Conservation (phyloP, 371 early-diverging fungal species). For the Mortierella sp. region DNA sequence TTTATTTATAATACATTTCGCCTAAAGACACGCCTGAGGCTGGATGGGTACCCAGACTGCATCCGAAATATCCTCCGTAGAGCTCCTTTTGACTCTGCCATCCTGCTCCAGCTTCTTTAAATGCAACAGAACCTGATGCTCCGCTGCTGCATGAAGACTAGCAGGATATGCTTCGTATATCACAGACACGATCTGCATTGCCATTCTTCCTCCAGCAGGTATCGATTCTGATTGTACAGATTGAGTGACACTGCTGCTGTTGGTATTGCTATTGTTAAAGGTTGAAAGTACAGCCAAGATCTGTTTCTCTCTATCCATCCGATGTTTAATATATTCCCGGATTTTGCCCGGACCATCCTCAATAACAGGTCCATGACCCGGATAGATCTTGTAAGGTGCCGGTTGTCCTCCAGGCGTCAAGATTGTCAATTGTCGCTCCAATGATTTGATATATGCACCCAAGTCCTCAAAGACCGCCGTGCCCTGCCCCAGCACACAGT, state of each 20-base stretch:
- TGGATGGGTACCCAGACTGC: conserved; percentile 19
- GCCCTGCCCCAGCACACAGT: conserved; percentile 88
- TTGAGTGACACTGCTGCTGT: no score
- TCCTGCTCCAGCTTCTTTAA: conserved; percentile 77
- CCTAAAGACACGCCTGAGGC: conserved; percentile 24
- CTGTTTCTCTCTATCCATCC: conserved; percentile 80
- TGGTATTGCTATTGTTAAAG: not conserved
- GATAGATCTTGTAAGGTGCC: conserved; percentile 48
- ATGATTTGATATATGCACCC: conserved; percentile 70
- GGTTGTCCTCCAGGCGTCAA: conserved; percentile 64
- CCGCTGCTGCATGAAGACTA: conserved; percentile 71
- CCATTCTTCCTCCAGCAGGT: conserved; percentile 48
- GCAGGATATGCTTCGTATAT: conserved; percentile 75
- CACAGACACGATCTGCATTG: conserved; percentile 68
- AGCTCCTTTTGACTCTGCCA: conserved; percentile 57
- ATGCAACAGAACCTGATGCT: conserved; percentile 72
- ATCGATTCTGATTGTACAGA: no score
- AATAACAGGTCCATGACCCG: conserved; percentile 85
- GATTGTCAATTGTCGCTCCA: conserved; percentile 59
- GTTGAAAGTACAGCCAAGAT: conserved; percentile 65
- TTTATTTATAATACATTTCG: not conserved
- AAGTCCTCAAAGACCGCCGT: conserved; percentile 85
- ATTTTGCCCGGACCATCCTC: conserved; percentile 64
- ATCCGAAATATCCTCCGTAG: conserved; percentile 49
- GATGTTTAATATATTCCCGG: conserved; percentile 79